These are phyloP conservation scores for Phalaenopsis aphrodite DNA, from an alignment of 106 monocot genomes.

Conservation along the genomic window DNA sequence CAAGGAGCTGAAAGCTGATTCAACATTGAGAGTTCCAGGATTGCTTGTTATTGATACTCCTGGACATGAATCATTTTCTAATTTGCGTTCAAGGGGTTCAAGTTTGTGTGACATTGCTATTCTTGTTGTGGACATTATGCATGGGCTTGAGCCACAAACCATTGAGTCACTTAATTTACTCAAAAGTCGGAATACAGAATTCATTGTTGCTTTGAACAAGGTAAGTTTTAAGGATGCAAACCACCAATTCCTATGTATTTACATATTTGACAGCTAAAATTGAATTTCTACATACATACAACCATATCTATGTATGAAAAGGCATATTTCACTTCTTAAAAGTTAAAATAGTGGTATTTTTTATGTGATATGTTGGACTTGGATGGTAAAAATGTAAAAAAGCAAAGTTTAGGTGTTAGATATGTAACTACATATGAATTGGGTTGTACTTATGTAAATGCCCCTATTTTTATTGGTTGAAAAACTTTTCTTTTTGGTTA, in stretches of 20 bases:
- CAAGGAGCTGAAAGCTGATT: constrained; percentile 87
- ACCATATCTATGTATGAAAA: too few species aligned
- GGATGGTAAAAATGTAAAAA: too few species aligned
- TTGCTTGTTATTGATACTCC: constrained; percentile 99
- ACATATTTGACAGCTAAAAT: too few species aligned
- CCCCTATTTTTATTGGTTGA: not conserved
- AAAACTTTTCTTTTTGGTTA: not conserved
- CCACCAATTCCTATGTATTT: too few species aligned
- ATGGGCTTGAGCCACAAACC: constrained; percentile 94
- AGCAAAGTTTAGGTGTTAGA: too few species aligned
- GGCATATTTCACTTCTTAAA: too few species aligned
- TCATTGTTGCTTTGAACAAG: constrained; percentile 99
- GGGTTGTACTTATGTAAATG: too few species aligned
- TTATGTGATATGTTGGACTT: too few species aligned
- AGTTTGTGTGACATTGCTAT: constrained; percentile 96
- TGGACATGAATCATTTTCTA: constrained; percentile 89
- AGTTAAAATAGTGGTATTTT: too few species aligned
- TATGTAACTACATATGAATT: too few species aligned
- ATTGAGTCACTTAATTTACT: constrained; percentile 92
- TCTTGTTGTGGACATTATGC: constrained; percentile 98
- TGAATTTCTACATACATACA: too few species aligned
- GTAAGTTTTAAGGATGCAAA: constrained; percentile 18
- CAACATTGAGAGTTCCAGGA: constrained; percentile 85
- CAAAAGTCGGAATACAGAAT: constrained; percentile 70
- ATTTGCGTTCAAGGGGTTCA: constrained; percentile 95